A percentile compares a stretch with the other conserved stretches of the same genome.
Conservation (phyloP, 306 rosid genomes). For the Myrica gale region DNA sequence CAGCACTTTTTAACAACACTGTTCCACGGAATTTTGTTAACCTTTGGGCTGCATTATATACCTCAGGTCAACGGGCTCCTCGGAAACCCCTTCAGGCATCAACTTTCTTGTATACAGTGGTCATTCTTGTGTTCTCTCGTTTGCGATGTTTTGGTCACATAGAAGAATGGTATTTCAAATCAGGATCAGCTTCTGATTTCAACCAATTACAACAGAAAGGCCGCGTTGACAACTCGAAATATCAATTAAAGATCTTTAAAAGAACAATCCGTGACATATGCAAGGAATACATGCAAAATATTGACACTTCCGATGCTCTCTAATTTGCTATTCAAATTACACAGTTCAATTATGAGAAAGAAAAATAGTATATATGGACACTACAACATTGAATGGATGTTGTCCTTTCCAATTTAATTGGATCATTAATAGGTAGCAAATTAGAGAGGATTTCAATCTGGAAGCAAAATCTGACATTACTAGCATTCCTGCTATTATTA, state of each 20-base stretch:
- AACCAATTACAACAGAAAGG: not conserved
- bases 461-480: not conserved
- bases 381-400: too few species aligned
- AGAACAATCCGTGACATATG: not conserved
- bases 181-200: not conserved
- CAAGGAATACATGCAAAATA: not conserved
- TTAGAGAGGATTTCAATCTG: too few species aligned
- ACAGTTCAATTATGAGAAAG: too few species aligned
- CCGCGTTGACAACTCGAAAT: not conserved
- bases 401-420: too few species aligned
- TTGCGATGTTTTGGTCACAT: not conserved
- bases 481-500: not conserved
- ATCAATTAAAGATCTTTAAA: not conserved
- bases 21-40: not conserved
- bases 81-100: not conserved
- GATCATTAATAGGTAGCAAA: too few species aligned
- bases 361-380: too few species aligned
- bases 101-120: not conserved
- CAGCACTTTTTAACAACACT: not conserved
- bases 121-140: not conserved
- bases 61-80: not conserved
- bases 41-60: not conserved
- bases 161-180: too few species aligned
- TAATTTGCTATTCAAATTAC: too few species aligned
- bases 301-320: too few species aligned